Conservation (phyloP, 2,329 filamentous ascomycete species). For the Aspergillus pseudoterreus region DNA sequence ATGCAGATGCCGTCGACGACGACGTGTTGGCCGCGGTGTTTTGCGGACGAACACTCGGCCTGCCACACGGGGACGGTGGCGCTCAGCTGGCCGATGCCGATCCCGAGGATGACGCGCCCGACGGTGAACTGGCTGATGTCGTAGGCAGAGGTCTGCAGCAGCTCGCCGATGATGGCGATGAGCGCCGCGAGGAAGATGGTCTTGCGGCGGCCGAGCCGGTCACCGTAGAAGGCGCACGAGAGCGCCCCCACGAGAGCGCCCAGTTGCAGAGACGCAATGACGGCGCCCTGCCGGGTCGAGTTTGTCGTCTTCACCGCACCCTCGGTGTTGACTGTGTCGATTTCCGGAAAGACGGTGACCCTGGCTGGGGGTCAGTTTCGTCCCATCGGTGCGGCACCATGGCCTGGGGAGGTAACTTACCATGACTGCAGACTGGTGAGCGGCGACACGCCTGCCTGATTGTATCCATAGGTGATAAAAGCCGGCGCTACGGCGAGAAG, state of each 20-base stretch:
- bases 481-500: conserved; percentile 25
- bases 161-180: conserved; percentile 41
- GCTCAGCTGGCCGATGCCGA: conserved; percentile 43
- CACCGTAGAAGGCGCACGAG: conserved; percentile 44
- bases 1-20: conserved; percentile 40
- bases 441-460: conserved; percentile 50
- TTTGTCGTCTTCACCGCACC: conserved; percentile 43
- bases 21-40: conserved; percentile 19
- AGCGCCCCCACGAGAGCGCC: conserved; percentile 47
- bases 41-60: conserved; percentile 15
- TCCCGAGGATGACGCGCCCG: conserved; percentile 43
- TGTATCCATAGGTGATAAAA: conserved; percentile 52
- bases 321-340: conserved; percentile 45
- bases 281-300: conserved; percentile 39
- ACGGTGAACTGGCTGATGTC: conserved; percentile 46
- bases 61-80: conserved; percentile 47
- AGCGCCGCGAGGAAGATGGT: conserved; percentile 42
- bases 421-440: conserved; percentile 34
- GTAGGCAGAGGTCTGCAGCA: conserved; percentile 45
- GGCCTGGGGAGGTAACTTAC: background rate
- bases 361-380: background rate
- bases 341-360: conserved; percentile 42
- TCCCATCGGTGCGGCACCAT: background rate
- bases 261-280: conserved; percentile 35
- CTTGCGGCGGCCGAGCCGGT: conserved; percentile 44